Conservation (phyloP, 768 basidiomycete species). For the Clitopilus passeckerianus region DNA sequence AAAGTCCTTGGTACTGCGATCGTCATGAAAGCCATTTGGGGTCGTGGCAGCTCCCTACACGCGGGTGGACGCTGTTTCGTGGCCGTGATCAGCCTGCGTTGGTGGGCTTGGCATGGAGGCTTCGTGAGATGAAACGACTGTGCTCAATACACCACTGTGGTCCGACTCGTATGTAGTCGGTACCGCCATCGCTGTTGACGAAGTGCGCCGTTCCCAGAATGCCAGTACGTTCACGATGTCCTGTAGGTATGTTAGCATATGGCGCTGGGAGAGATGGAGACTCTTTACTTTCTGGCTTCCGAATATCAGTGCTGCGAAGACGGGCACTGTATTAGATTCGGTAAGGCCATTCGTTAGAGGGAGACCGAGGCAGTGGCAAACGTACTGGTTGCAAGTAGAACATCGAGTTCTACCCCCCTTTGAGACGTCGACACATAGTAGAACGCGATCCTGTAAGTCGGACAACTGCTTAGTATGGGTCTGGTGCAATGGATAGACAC, state of each 20-base stretch:
- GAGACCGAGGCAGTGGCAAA: neutral
- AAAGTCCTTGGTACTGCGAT: no score
- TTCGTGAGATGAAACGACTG: neutral
- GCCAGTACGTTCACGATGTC: conserved; percentile 12
- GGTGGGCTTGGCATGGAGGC: neutral
- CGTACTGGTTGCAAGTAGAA: conserved; percentile 21
- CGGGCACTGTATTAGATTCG: conserved; percentile 15
- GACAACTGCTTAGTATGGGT: neutral
- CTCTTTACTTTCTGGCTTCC: conserved; percentile 20
- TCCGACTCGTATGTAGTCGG: neutral
- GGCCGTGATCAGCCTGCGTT: neutral
- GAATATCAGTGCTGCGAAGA: conserved; percentile 20
- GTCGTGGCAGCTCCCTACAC: no score
- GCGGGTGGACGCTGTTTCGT: neutral
- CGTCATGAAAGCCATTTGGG: no score
- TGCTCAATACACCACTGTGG: neutral
- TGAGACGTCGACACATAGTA: conserved; percentile 17
- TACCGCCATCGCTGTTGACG: neutral
- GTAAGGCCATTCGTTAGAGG: neutral
- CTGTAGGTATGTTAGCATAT: neutral
- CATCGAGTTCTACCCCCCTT: conserved; percentile 21
- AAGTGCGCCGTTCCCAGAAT: conserved; percentile 9
- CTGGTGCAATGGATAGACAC: neutral
- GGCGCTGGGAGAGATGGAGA: neutral
- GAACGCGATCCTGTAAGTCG: conserved; percentile 16